A percentile compares a stretch with the other conserved stretches of the same genome.
Evolutionary conservation across 1,284 basidiomycete genomes (phyloP).

Genomic region (Cryptococcus sp.): DNA sequence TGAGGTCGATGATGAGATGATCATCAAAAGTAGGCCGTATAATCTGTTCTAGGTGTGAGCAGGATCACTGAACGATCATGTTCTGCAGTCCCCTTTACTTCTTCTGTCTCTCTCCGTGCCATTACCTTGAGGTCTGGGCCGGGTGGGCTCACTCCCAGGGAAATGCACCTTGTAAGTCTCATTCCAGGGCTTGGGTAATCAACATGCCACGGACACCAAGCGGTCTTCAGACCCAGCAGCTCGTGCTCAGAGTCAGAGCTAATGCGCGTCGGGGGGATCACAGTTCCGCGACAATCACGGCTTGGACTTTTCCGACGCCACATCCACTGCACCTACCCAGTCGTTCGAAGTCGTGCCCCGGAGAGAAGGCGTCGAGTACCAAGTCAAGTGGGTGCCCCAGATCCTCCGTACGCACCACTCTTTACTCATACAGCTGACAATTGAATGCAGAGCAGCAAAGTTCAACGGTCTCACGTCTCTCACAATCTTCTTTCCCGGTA

Average conservation of each 20-base stretch:
- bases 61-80: neutral
- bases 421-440: neutral
- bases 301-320: conserved; percentile 47
- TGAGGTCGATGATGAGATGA: conserved; percentile 48
- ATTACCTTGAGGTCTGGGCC: conserved; percentile 48
- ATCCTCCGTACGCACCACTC: neutral
- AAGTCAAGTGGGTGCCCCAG: conserved; percentile 40
- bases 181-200: too few relatives aligned
- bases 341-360: conserved; percentile 36
- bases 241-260: neutral
- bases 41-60: neutral
- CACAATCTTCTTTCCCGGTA: conserved; percentile 46
- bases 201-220: neutral
- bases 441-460: conserved; percentile 42
- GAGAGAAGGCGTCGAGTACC: conserved; percentile 46
- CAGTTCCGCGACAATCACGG: conserved; percentile 44
- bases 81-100: conserved; percentile 45
- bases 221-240: neutral
- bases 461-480: conserved; percentile 43
- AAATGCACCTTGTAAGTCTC: conserved; percentile 41
- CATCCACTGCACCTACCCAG: conserved; percentile 38
- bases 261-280: neutral
- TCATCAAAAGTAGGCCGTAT: conserved; percentile 40
- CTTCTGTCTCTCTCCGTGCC: conserved; percentile 46
- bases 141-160: conserved; percentile 35